Evolutionary conservation across 2,329 filamentous ascomycete species (phyloP).

Genomic region (Macrophomina phaseolina): DNA sequence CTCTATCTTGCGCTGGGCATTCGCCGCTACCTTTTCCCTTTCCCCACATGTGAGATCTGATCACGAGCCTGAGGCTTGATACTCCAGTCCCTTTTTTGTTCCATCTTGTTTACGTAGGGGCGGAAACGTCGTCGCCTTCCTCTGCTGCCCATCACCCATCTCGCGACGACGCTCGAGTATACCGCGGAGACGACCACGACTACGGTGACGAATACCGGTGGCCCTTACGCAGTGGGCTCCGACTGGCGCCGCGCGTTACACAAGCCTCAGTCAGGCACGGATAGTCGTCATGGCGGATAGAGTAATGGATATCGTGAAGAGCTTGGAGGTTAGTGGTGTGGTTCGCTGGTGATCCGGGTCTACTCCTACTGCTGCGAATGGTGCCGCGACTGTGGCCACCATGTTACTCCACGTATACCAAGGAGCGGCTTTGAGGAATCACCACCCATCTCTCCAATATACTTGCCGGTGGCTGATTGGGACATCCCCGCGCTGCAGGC

Average conservation of each 20-base stretch:
- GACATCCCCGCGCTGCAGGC: not conserved
- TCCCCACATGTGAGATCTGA: not conserved
- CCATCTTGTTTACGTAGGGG: not conserved
- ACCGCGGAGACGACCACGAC: not conserved
- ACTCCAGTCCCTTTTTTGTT: not conserved
- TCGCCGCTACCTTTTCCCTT: not conserved
- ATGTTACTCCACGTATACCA: not conserved
- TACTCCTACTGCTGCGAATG: not conserved
- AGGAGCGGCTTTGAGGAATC: not conserved
- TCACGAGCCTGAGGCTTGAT: constrained; percentile 1
- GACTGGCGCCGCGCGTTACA: not conserved
- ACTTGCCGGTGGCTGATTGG: constrained; percentile 8
- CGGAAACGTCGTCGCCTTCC: no score
- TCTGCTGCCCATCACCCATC: not conserved
- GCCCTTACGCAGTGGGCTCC: not conserved
- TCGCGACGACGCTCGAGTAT: not conserved
- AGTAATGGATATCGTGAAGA: constrained; percentile 20
- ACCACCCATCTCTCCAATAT: not conserved
- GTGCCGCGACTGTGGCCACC: not conserved
- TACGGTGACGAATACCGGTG: not conserved
- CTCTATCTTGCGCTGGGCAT: not conserved
- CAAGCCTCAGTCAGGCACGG: not conserved
- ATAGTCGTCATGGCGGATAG: not conserved
- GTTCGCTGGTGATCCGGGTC: not conserved
- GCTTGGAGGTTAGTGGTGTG: constrained; percentile 17